These are phyloP conservation scores for Teunomyces aglyptinius DNA, from an alignment of 805 yeast species.

Conservation along the genomic window DNA sequence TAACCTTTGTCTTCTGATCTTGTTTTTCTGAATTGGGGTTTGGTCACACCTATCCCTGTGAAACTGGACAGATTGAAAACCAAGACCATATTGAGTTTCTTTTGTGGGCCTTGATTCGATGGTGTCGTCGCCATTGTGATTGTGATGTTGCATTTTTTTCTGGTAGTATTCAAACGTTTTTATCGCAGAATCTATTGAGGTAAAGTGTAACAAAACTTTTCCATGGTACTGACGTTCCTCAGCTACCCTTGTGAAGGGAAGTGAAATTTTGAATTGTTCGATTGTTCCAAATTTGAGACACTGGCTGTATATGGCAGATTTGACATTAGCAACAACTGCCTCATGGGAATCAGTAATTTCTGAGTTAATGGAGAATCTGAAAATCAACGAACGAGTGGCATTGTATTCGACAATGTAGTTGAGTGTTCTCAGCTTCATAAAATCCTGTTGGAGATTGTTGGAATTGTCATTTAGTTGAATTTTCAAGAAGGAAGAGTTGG, in stretches of 20 bases:
- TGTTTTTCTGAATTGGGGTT: slow-evolving; percentile 14
- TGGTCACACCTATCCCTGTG: slow-evolving; percentile 40
- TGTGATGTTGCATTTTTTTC: slow-evolving; percentile 21
- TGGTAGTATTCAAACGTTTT: slow-evolving; percentile 37
- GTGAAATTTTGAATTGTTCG: slow-evolving; percentile 26
- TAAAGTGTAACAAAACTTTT: slow-evolving; percentile 33
- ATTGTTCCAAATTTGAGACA: slow-evolving; percentile 42
- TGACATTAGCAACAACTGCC: slow-evolving; percentile 11
- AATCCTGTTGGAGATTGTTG: slow-evolving; percentile 23
- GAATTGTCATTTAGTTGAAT: slow-evolving; percentile 27
- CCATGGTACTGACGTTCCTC: slow-evolving; percentile 4
- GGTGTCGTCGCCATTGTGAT: slow-evolving; percentile 9
- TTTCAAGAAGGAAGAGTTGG: slow-evolving; percentile 26
- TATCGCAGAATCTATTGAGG: slow-evolving; percentile 47
- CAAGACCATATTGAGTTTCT: slow-evolving; percentile 11
- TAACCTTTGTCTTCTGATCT: not conserved
- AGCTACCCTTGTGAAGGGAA: not conserved
- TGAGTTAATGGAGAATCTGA: slow-evolving; percentile 12
- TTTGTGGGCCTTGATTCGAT: not conserved
- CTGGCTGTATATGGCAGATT: slow-evolving; percentile 23
- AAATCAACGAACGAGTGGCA: slow-evolving; percentile 36
- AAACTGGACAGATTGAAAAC: slow-evolving; percentile 21
- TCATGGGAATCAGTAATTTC: not conserved
- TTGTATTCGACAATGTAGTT: slow-evolving; percentile 38
- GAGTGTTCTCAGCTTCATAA: slow-evolving; percentile 38